Conservation (phyloP, 78 protist species). For the Monocercomonoides exilis region DNA sequence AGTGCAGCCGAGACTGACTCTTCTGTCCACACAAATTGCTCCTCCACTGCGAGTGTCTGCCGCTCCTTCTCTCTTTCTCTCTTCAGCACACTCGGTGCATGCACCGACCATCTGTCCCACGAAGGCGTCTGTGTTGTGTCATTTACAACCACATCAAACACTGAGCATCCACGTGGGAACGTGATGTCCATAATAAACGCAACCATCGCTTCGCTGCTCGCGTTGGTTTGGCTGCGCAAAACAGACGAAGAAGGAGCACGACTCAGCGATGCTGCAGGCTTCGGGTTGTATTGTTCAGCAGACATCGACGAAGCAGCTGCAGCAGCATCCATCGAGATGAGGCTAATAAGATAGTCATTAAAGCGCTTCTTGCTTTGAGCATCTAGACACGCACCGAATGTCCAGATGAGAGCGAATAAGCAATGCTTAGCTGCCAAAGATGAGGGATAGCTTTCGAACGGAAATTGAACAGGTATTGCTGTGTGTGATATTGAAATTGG, state of each 20-base stretch:
- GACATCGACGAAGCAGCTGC: neutral
- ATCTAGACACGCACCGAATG: conserved; percentile 28
- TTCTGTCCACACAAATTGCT: neutral
- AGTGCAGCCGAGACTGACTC: neutral
- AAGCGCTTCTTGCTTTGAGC: neutral
- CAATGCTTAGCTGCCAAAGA: neutral
- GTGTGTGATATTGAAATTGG: too few relatives aligned
- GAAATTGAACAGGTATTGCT: too few relatives aligned
- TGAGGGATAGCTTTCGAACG: neutral
- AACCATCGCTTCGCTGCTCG: neutral
- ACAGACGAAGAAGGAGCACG: neutral
- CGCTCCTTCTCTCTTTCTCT: too few relatives aligned
- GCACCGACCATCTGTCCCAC: neutral
- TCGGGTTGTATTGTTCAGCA: too few relatives aligned
- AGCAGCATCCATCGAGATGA: too few relatives aligned
- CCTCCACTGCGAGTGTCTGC: too few relatives aligned
- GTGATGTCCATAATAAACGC: neutral
- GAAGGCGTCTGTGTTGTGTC: neutral
- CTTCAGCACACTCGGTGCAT: too few relatives aligned
- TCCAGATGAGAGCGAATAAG: conserved; percentile 35
- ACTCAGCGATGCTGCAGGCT: too few relatives aligned
- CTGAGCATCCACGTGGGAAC: neutral
- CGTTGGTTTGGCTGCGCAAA: neutral
- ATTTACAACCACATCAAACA: neutral
- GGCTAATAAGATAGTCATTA: neutral